A percentile compares a stretch with the other conserved stretches of the same genome.
Evolutionary conservation across 1,284 basidiomycete species (phyloP).

Genomic region (Heterobasidion annosum): DNA sequence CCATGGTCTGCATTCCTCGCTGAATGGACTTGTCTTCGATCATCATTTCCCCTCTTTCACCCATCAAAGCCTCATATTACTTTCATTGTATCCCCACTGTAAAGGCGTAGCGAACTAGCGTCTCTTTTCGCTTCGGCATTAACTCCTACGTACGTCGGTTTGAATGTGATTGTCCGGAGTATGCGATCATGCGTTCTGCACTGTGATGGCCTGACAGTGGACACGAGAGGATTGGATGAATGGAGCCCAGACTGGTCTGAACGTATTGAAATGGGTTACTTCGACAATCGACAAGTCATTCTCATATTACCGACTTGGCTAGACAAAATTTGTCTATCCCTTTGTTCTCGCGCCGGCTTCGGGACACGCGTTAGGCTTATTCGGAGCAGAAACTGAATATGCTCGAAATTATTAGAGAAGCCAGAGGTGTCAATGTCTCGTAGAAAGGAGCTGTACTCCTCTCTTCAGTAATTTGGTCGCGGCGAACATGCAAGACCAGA

Average conservation of each 20-base stretch:
- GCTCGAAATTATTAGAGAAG: not conserved
- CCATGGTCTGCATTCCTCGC: no score
- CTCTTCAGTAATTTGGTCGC: slow-evolving; percentile 34
- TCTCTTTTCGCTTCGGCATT: not conserved
- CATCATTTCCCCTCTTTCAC: no score
- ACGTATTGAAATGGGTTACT: not conserved
- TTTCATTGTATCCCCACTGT: no score
- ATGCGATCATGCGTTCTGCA: not conserved
- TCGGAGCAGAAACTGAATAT: not conserved
- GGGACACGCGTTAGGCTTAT: not conserved
- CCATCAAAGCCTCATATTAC: no score
- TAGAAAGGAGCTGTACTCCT: slow-evolving; percentile 11
- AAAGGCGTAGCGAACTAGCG: not conserved
- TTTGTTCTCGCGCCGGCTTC: not conserved
- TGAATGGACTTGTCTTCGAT: no score
- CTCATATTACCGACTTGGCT: not conserved
- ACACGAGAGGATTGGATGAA: not conserved
- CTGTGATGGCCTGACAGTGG: not conserved
- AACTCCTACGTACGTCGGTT: not conserved
- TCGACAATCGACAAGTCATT: not conserved
- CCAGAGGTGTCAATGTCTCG: not conserved
- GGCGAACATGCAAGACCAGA: slow-evolving; percentile 30
- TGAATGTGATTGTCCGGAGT: not conserved
- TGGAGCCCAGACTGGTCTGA: not conserved
- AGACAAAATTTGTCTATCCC: not conserved